Evolutionary conservation across 805 yeast species (phyloP), one percentile per base, ranked within the genome.

Genomic region (Hanseniaspora meyeri): DNA sequence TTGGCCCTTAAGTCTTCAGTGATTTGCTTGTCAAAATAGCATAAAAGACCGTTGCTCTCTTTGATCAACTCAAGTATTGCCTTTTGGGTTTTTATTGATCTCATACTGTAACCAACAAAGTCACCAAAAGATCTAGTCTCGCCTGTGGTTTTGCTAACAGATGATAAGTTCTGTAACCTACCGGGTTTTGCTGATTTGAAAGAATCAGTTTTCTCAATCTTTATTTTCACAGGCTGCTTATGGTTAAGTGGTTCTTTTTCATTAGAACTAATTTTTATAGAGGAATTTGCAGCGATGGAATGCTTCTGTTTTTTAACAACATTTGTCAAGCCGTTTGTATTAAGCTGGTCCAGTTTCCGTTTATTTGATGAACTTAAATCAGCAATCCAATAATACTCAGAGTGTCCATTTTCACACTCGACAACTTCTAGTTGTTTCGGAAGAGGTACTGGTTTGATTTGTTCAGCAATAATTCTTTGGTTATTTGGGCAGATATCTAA

Each of bases 21-120:
- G 7, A 43, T 49, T 38, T 82, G 68, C 10, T 64, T 68, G 16
- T 61, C 63, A n/a, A 77, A 75, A 0, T 77, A 69, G 31, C 71
- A 71, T 5, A 73, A 60, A 2, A 77, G 76, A 16, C 83, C 84
- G 16, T 72, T 72, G 32, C 70, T 62, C 32, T 75, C 72, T 6
- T 68, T 66, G 5, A 81, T 60, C 10, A 78, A 62, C 10, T 71
- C 65, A 19, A 81, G 51, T 0, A 79, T 63, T 0, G 74, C 74
- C 12, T 70, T 66, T 46, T 73, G 72, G 19, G 83, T 68, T 61
- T 74, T 73, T 29, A 71, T 61, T 1, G 76, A 68, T 47, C 74
- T 75, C 58, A 78, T 66, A 2, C 79, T 75, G 2, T 68, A 65
- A 1, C 70, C 76, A 20, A 69, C 64, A 24, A 72, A 65, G 7